phyloP scores from a whole-genome alignment of 345 rosid species.

The Raphanus raphanistrum region DNA sequence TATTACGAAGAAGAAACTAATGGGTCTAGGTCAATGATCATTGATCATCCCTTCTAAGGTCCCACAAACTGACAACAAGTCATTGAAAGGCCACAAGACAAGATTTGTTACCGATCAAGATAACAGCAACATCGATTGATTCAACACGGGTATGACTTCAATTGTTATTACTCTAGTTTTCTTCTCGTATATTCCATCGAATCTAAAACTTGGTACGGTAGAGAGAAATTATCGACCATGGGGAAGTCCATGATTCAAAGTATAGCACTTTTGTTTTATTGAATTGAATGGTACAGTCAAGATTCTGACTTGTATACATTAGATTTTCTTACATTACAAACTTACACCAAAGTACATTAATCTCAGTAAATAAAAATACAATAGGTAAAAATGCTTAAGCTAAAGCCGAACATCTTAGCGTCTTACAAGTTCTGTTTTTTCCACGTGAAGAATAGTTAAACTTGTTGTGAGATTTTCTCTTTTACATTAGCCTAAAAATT shows the following conservation, averaged over 20 bases:
- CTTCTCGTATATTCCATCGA: constrained; percentile 20
- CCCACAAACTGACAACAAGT: not conserved
- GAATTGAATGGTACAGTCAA: not conserved
- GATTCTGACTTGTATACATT: constrained; percentile 1
- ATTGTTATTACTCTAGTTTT: not conserved
- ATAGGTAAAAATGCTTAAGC: not conserved
- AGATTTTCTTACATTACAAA: constrained; percentile 13
- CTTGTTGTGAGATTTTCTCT: not conserved
- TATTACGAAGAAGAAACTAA: constrained; percentile 4
- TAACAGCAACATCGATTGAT: constrained; percentile 6
- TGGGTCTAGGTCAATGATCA: constrained; percentile 19
- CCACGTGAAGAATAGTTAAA: constrained; percentile 8
- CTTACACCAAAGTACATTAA: constrained; percentile 11
- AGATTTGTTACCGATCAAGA: not conserved
- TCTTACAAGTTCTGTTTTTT: constrained; percentile 16
- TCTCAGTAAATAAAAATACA: constrained; percentile 1
- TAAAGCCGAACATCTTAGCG: not conserved
- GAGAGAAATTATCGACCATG: constrained; percentile 4
- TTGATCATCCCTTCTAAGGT: constrained; percentile 14
- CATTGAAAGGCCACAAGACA: constrained; percentile 16
- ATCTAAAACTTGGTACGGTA: not conserved
- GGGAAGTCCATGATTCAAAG: constrained; percentile 11
- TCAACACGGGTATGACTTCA: not conserved
- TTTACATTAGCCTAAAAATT: constrained; percentile 44
- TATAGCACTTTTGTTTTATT: not conserved